Conservation (phyloP, 257 asterid species). For the Knoxia roxburghii region DNA sequence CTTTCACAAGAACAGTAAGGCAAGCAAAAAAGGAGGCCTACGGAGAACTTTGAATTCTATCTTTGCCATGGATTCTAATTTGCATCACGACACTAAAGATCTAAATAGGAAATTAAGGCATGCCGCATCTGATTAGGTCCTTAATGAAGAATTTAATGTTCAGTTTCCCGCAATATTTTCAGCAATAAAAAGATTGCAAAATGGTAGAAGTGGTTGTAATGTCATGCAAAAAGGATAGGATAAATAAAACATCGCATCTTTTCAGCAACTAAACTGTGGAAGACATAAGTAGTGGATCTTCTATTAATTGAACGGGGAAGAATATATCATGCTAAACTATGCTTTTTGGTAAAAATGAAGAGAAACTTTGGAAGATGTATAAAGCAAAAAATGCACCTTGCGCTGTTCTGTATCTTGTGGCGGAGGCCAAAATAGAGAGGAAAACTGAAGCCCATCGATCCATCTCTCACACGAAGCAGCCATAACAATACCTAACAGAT, state of each 20-base stretch:
- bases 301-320: neutral
- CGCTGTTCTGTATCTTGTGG: slow-evolving; percentile 81
- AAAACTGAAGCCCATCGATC: slow-evolving; percentile 84
- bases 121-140: neutral
- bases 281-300: neutral
- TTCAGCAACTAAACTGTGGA: neutral
- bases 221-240: neutral
- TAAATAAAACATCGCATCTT: neutral
- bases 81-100: neutral
- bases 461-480: slow-evolving; percentile 75
- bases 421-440: slow-evolving; percentile 93
- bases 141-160: neutral
- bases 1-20: neutral
- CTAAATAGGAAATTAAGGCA: neutral
- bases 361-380: neutral
- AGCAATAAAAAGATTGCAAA: neutral
- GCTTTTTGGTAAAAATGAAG: neutral
- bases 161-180: neutral
- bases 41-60: neutral
- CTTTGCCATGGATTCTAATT: no score
- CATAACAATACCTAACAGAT: slow-evolving; percentile 35
- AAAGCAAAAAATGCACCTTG: slow-evolving; percentile 45
- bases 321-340: neutral
- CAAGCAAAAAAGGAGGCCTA: neutral
- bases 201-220: neutral